phyloP scores from a whole-genome alignment of 163 green algal species.

The Scenedesmus sp. region DNA sequence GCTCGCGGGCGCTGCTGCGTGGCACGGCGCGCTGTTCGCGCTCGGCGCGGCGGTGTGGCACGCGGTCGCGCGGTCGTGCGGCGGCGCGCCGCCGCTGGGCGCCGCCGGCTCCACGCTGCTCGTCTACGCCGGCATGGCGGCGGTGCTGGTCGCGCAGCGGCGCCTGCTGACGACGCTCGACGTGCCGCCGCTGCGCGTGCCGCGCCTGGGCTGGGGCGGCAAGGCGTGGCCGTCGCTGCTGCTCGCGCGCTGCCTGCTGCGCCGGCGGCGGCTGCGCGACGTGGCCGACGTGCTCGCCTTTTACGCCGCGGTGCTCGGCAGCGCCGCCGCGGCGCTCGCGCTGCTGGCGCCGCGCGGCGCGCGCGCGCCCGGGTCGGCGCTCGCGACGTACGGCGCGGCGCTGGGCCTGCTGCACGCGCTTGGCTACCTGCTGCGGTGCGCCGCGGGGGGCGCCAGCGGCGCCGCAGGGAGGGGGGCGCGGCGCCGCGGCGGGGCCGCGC shows the following conservation, averaged over 20 bases:
- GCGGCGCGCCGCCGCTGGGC: too few species aligned
- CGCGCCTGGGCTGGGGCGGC: constrained; percentile 21
- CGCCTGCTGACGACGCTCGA: constrained; percentile 36
- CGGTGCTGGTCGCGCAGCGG: constrained; percentile 36
- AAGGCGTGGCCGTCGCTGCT: constrained; percentile 29
- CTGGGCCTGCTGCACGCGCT: constrained; percentile 30
- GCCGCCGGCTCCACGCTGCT: constrained; percentile 4
- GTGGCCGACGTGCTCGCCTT: not conserved
- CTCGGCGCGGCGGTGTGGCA: constrained; percentile 22
- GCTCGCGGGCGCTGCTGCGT: constrained; percentile 24
- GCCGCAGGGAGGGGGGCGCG: not conserved
- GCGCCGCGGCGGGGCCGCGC: too few species aligned
- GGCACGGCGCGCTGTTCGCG: constrained; percentile 17
- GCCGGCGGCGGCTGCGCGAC: constrained; percentile 1
- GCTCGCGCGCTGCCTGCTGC: constrained; percentile 15
- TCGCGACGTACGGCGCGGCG: constrained; percentile 6
- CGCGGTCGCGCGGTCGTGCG: too few species aligned
- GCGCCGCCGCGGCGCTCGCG: too few species aligned
- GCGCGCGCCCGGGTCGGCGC: not conserved
- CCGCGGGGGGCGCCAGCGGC: too few species aligned
- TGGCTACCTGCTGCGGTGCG: constrained; percentile 38
- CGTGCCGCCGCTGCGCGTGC: constrained; percentile 38
- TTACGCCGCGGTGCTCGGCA: constrained; percentile 7
- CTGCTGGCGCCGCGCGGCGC: too few species aligned
- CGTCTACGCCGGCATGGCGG: constrained; percentile 9